Evolutionary conservation across 768 basidiomycete genomes (phyloP).

Genomic region (Leucocoprinus leucothites): DNA sequence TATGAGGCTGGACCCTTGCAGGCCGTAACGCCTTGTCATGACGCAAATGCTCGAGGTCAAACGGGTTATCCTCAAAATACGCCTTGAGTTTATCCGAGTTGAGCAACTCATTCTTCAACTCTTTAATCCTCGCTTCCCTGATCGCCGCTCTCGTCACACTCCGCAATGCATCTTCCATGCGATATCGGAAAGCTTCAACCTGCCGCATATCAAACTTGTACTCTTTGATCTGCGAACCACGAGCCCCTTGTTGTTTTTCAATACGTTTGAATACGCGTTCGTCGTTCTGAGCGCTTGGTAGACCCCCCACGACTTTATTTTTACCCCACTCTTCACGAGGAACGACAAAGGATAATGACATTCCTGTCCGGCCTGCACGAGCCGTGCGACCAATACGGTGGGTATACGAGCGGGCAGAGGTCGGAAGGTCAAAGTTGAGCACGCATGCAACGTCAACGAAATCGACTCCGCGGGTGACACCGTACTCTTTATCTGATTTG

Average conservation of each 20-base stretch:
- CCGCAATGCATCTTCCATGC: slow-evolving; percentile 95
- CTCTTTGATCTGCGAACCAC: slow-evolving; percentile 69
- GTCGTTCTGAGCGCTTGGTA: slow-evolving; percentile 71
- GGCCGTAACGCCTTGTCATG: slow-evolving; percentile 96
- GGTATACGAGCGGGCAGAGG: slow-evolving; percentile 82
- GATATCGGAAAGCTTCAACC: slow-evolving; percentile 95
- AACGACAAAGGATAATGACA: slow-evolving; percentile 88
- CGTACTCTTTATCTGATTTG: slow-evolving; percentile 73
- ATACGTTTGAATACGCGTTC: slow-evolving; percentile 77
- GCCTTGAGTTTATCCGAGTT: slow-evolving; percentile 98
- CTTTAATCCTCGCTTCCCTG: slow-evolving; percentile 89
- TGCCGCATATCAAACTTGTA: slow-evolving; percentile 95
- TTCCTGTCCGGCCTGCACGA: slow-evolving; percentile 90
- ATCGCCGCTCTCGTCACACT: slow-evolving; percentile 84
- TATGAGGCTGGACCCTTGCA: slow-evolving; percentile 84
- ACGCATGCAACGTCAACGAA: slow-evolving; percentile 97
- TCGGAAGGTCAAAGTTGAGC: slow-evolving; percentile 97
- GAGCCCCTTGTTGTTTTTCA: slow-evolving; percentile 66
- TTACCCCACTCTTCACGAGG: slow-evolving; percentile 65
- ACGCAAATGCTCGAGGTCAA: slow-evolving; percentile 86
- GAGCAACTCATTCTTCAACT: slow-evolving; percentile 88
- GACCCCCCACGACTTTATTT: slow-evolving; percentile 66
- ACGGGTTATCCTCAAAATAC: slow-evolving; percentile 96
- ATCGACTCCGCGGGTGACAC: slow-evolving; percentile 93
- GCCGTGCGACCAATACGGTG: slow-evolving; percentile 97